phyloP scores from a whole-genome alignment of 495 filamentous ascomycete species.

The Annulohypoxylon bovei region DNA sequence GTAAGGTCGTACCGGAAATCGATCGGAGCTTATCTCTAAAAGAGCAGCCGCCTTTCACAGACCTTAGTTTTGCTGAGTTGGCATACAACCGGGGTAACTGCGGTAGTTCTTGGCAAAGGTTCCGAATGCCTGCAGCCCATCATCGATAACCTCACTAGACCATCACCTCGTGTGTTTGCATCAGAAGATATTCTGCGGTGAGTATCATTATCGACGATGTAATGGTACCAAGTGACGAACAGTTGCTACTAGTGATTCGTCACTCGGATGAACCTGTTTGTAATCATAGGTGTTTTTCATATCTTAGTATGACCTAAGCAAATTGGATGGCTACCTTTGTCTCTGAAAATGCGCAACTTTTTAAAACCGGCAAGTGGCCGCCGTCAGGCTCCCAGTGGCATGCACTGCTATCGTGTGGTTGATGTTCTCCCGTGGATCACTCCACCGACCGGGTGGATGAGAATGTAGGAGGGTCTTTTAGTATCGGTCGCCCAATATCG shows the following conservation, averaged over 20 bases:
- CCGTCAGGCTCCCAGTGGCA: conserved; percentile 2
- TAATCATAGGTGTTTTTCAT: conserved; percentile 18
- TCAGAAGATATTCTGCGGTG: conserved; percentile 1
- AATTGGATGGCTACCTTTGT: not conserved
- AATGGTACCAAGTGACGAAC: conserved; percentile 22
- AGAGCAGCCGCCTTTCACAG: conserved; percentile 13
- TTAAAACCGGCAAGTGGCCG: not conserved
- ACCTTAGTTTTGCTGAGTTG: conserved; percentile 38
- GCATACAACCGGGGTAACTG: conserved; percentile 33
- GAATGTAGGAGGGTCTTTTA: not conserved
- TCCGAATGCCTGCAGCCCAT: conserved; percentile 16
- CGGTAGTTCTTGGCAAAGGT: conserved; percentile 33
- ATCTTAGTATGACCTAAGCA: not conserved
- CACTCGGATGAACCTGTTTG: conserved; percentile 7
- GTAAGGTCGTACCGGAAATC: conserved; percentile 38
- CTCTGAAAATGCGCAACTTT: conserved; percentile 9
- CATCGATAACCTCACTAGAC: conserved; percentile 30
- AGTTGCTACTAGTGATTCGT: conserved; percentile 22
- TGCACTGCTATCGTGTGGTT: conserved; percentile 13
- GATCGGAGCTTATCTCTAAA: conserved; percentile 38
- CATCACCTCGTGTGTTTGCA: conserved; percentile 16
- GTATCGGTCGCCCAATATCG: conserved; percentile 17
- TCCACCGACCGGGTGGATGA: conserved; percentile 1
- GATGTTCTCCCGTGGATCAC: not conserved
- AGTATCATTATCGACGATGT: conserved; percentile 10